Conservation (phyloP, 2,329 filamentous ascomycete genomes). For the Xylariaceae sp. region DNA sequence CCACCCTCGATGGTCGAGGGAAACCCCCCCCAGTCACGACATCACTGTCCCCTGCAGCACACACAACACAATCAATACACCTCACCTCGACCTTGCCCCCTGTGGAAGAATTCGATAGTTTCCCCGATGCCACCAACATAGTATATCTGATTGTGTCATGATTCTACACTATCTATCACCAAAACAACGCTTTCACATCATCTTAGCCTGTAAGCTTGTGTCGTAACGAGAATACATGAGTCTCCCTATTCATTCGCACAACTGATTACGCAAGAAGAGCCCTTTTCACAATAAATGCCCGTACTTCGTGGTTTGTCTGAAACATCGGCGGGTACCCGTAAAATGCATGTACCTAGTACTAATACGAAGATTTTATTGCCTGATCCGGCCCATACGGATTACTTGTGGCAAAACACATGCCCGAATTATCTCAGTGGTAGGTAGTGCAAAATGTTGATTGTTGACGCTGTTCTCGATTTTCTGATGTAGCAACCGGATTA, state of each 20-base stretch:
- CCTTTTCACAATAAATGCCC: neutral
- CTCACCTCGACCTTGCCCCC: conserved; percentile 19
- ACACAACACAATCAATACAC: conserved; percentile 29
- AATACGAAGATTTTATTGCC: neutral
- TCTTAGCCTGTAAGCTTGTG: neutral
- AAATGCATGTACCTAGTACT: neutral
- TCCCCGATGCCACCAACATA: conserved; percentile 13
- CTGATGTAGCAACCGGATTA: too few species aligned
- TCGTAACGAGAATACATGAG: neutral
- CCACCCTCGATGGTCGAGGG: conserved; percentile 22
- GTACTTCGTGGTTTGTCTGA: neutral
- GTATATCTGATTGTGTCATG: conserved; percentile 1
- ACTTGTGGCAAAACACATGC: too few species aligned
- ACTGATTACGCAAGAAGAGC: neutral
- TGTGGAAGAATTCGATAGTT: conserved; percentile 9
- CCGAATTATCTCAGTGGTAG: too few species aligned
- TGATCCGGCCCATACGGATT: too few species aligned
- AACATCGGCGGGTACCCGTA: neutral
- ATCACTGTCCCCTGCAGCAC: conserved; percentile 25
- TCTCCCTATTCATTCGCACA: neutral
- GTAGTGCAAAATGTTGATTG: too few species aligned
- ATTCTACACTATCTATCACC: neutral
- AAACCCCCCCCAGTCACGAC: conserved; percentile 25
- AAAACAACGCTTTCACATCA: conserved; percentile 3
- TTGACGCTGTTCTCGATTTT: too few species aligned